Evolutionary conservation across 768 basidiomycete genomes (phyloP), one percentile per base, ranked within the genome.

Genomic region (Stropharia rugosoannulata): DNA sequence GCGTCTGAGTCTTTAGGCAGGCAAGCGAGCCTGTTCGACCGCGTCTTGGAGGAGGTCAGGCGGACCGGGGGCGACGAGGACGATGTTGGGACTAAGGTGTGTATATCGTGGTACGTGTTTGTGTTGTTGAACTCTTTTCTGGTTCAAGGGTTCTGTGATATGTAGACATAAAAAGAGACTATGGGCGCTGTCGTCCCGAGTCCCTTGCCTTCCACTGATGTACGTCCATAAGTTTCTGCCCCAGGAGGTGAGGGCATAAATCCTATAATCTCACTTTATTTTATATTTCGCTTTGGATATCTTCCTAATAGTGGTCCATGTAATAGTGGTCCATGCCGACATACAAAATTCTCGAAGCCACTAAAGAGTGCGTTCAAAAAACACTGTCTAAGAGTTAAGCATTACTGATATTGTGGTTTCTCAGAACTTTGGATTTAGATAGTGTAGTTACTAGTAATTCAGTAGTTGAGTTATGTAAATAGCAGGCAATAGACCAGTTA

Each of bases 221-320:
- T 59, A 59, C 18, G 58, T 59, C 25, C 54, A 59, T 38, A 58
- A 62, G 35, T 55, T 49, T 19, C 57, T 51, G 19, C 58, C 61
- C 12, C 61, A 62, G 29, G 15, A 51, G 39, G 61, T 62, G 37
- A 27, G 45, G 45, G 59, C 40, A 11, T 49, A 11, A 32, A 15
- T 25, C 10, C 18, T n/a, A 37, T 29, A 35, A 29, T 37, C 41
- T 42, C 9, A 32, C 10, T n/a, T 15, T n/a, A n/a, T n/a, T n/a
- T n/a, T n/a, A n/a, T n/a, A n/a, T n/a, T n/a, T n/a, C n/a, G n/a
- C n/a, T n/a, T n/a, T n/a, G n/a, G n/a, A n/a, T n/a, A n/a, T n/a
- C n/a, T n/a, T 29, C 7, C 27, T n/a, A n/a, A n/a, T n/a, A n/a
- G n/a, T n/a, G n/a, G n/a, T n/a, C n/a, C n/a, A n/a, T n/a, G n/a